phyloP scores from a whole-genome alignment of 352 stramenopile species.

The Globisporangium polare region DNA sequence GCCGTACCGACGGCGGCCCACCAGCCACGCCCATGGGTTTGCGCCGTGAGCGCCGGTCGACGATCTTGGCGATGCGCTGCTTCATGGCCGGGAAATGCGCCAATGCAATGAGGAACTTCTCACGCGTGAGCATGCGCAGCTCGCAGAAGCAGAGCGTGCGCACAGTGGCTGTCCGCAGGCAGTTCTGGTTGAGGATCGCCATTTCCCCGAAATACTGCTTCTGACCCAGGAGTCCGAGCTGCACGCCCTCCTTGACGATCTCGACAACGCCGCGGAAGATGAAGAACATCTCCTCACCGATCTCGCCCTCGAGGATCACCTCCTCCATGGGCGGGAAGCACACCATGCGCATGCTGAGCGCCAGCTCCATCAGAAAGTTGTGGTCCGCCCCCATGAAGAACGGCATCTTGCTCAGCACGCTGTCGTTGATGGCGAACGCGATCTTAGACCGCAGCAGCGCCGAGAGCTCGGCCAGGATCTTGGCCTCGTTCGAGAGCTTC shows the following conservation, averaged over 20 bases:
- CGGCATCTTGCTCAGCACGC: conserved; percentile 70
- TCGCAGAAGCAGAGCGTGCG: conserved; percentile 74
- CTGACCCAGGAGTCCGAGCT: conserved; percentile 55
- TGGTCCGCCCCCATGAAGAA: conserved; percentile 72
- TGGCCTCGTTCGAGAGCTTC: conserved; percentile 55
- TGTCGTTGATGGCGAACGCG: conserved; percentile 72
- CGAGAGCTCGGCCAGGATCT: conserved; percentile 62
- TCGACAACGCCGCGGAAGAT: conserved; percentile 73
- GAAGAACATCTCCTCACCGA: conserved; percentile 73
- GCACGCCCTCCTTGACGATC: conserved; percentile 36
- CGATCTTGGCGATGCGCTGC: conserved; percentile 71
- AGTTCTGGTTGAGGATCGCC: conserved; percentile 64
- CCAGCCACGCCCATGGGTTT: conserved; percentile 13
- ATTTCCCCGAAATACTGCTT: conserved; percentile 83
- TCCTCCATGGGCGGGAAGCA: conserved; percentile 61
- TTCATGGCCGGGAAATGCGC: conserved; percentile 53
- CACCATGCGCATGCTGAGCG: conserved; percentile 76
- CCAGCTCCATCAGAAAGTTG: conserved; percentile 77
- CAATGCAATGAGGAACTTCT: conserved; percentile 54
- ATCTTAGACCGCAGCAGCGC: conserved; percentile 75
- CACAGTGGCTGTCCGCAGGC: conserved; percentile 52
- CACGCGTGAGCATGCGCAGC: conserved; percentile 56
- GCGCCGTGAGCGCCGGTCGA: conserved; percentile 55
- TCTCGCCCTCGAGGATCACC: conserved; percentile 64
- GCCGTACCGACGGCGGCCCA: conserved; percentile 7